Evolutionary conservation across 495 filamentous ascomycete species (phyloP).

Genomic region (Penicillium paradoxum): DNA sequence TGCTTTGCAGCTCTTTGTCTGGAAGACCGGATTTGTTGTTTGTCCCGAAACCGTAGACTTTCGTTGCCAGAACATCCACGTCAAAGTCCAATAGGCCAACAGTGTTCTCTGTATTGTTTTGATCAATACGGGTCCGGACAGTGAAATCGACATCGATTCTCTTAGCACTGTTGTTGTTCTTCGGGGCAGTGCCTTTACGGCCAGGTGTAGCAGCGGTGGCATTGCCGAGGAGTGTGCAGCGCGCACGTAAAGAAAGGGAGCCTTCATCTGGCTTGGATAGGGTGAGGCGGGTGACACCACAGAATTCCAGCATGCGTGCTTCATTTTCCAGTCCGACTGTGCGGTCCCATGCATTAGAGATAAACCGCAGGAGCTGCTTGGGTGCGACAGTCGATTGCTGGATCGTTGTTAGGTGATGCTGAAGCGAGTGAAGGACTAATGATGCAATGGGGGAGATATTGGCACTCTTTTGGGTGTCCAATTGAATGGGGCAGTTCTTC

Average conservation of each 20-base stretch:
- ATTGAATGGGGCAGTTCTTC: constrained; percentile 25
- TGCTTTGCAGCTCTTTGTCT: constrained; percentile 35
- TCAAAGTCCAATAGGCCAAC: constrained; percentile 34
- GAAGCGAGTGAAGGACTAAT: constrained; percentile 37
- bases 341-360: constrained; percentile 41
- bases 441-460: constrained; percentile 32
- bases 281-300: constrained; percentile 41
- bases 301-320: constrained; percentile 44
- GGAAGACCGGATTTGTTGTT: constrained; percentile 29
- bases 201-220: constrained; percentile 8
- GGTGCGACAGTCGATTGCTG: constrained; percentile 29
- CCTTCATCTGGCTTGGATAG: constrained; percentile 23
- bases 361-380: constrained; percentile 34
- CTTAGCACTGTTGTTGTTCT: constrained; percentile 9
- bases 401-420: constrained; percentile 28
- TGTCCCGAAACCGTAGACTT: constrained; percentile 42
- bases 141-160: constrained; percentile 44
- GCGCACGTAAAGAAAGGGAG: constrained; percentile 32
- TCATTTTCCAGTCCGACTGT: constrained; percentile 39
- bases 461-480: constrained; percentile 20
- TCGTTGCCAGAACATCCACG: constrained; percentile 39
- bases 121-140: constrained; percentile 27
- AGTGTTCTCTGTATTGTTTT: constrained; percentile 8
- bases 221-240: constrained; percentile 38
- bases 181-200: constrained; percentile 17